Evolutionary conservation across 495 filamentous ascomycete genomes (phyloP).

Genomic region (Penicillium chermesinum): DNA sequence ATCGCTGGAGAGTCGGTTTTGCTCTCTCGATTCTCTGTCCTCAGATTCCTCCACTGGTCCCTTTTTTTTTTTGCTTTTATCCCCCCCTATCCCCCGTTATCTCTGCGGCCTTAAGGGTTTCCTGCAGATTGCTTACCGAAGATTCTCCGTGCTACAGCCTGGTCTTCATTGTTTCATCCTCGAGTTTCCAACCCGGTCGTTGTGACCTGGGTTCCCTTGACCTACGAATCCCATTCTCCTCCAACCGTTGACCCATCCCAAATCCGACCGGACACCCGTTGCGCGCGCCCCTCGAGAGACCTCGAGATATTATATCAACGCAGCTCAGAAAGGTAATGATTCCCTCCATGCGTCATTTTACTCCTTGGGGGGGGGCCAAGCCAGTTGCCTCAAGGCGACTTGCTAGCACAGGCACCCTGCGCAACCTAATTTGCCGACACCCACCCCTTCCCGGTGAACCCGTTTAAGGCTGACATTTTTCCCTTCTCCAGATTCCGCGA

Average conservation of each 20-base stretch:
- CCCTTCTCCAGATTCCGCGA: slow-evolving; percentile 2
- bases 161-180: slow-evolving; percentile 2
- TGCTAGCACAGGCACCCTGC: slow-evolving; percentile 4
- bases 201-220: slow-evolving; percentile 4
- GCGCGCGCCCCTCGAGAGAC: not conserved
- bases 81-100: not conserved
- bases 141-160: slow-evolving; percentile 6
- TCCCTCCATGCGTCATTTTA: not conserved
- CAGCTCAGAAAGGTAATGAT: slow-evolving; percentile 9
- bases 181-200: slow-evolving; percentile 2
- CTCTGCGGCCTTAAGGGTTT: not conserved
- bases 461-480: slow-evolving; percentile 8
- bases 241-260: slow-evolving; percentile 21
- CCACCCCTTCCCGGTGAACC: slow-evolving; percentile 1
- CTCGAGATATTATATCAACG: not conserved
- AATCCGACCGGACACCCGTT: too few species aligned
- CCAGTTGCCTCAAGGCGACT: slow-evolving; percentile 14
- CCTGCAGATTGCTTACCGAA: slow-evolving; percentile 3
- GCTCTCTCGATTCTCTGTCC: not conserved
- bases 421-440: slow-evolving; percentile 11
- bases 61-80: slow-evolving; percentile 1
- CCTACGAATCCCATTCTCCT: slow-evolving; percentile 11
- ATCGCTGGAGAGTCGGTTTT: not conserved
- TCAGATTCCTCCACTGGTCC: slow-evolving; percentile 6
- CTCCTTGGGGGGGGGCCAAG: slow-evolving; percentile 1